Evolutionary conservation across 345 rosid genomes (phyloP).

Genomic region (Arabidopsis arenosa): DNA sequence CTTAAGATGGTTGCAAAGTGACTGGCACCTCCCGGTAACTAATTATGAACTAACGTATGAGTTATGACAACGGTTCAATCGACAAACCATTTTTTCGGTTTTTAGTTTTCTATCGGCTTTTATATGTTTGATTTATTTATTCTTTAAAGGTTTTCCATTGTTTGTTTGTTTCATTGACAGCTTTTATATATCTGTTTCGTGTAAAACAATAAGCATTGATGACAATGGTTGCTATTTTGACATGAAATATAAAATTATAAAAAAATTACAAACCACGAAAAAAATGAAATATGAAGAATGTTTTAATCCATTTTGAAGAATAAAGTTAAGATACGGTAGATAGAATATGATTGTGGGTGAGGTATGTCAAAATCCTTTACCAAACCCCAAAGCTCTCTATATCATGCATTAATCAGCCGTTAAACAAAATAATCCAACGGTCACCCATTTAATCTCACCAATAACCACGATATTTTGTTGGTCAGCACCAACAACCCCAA

Average conservation of each 20-base stretch:
- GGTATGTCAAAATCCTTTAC: conserved; percentile 26
- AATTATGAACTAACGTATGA: no score
- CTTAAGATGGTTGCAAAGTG: not conserved
- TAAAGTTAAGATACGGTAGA: not conserved
- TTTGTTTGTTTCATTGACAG: not conserved
- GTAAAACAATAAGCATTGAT: not conserved
- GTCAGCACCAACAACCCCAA: conserved; percentile 18
- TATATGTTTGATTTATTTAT: no score
- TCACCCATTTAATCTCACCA: conserved; percentile 8
- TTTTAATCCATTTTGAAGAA: not conserved
- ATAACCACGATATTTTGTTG: not conserved
- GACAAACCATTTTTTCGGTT: no score
- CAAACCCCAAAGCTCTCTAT: conserved; percentile 11
- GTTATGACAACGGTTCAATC: no score
- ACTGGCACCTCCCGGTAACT: no score
- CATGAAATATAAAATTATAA: no score
- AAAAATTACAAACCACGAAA: no score
- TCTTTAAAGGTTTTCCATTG: no score
- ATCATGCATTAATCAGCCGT: not conserved
- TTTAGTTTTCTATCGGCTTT: no score
- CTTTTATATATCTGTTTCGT: not conserved
- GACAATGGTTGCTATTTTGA: no score
- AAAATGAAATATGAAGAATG: no score
- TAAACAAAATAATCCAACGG: conserved; percentile 23
- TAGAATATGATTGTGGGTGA: not conserved